These are phyloP conservation scores for Epichloe festucae DNA, from an alignment of 2,329 filamentous ascomycete genomes.

Conservation along the genomic window DNA sequence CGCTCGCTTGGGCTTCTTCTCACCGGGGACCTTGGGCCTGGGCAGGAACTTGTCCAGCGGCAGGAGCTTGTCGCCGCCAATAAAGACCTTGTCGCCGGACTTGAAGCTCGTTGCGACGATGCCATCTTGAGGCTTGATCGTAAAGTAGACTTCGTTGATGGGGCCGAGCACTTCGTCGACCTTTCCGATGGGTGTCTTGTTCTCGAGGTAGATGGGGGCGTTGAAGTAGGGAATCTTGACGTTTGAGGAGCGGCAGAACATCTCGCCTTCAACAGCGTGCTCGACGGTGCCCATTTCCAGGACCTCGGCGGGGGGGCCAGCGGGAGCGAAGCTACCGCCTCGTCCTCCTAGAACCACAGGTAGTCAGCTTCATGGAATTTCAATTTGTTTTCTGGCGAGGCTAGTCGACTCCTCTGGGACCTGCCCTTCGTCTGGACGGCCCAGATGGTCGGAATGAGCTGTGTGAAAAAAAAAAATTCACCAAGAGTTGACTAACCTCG, in stretches of 20 bases:
- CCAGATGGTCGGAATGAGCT: no score
- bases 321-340: conserved; percentile 10
- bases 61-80: conserved; percentile 84
- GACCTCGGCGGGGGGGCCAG: conserved; percentile 10
- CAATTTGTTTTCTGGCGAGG: neutral
- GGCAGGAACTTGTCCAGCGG: conserved; percentile 94
- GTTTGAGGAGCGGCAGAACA: conserved; percentile 93
- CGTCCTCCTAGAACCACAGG: conserved; percentile 7
- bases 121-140: conserved; percentile 91
- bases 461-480: neutral
- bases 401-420: no score
- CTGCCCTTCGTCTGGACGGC: no score
- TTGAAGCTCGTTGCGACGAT: conserved; percentile 95
- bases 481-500: conserved; percentile 5
- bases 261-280: conserved; percentile 92
- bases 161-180: conserved; percentile 96
- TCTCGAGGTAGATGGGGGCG: conserved; percentile 96
- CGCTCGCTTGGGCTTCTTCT: conserved; percentile 49
- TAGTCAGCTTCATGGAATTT: no score
- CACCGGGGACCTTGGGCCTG: conserved; percentile 69
- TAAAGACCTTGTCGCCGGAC: conserved; percentile 93
- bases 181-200: conserved; percentile 93
- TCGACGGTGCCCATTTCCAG: conserved; percentile 83
- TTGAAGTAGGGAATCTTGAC: conserved; percentile 98
- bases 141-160: conserved; percentile 97